Evolutionary conservation across 768 basidiomycete species (phyloP).

Genomic region (Amanita fuliginea): DNA sequence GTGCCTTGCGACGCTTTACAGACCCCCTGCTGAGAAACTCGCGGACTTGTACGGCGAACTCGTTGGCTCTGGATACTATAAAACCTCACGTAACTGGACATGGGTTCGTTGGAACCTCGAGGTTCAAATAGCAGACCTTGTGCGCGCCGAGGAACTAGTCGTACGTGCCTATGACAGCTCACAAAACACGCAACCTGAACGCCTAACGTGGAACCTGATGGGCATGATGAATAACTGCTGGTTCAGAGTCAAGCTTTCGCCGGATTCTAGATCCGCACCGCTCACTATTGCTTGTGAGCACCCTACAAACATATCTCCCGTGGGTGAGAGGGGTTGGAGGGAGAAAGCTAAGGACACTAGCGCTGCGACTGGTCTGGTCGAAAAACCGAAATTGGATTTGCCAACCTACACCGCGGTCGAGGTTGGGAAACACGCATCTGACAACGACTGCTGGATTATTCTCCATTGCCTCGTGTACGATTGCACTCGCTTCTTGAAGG

Average conservation of each 20-base stretch:
- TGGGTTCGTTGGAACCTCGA: constrained; percentile 51
- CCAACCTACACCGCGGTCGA: not conserved
- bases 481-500: constrained; percentile 35
- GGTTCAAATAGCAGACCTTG: constrained; percentile 22
- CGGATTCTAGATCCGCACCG: not conserved
- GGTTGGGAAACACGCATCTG: not conserved
- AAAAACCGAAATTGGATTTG: not conserved
- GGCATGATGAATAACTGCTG: constrained; percentile 58
- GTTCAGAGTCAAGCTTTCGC: constrained; percentile 4
- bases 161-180: constrained; percentile 49
- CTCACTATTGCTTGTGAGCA: constrained; percentile 48
- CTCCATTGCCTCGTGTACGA: constrained; percentile 30
- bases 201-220: constrained; percentile 52
- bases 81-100: constrained; percentile 1
- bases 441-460: not conserved
- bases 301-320: constrained; percentile 20
- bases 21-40: not conserved
- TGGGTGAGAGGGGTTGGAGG: constrained; percentile 53
- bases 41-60: not conserved
- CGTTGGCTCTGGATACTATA: not conserved
- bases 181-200: constrained; percentile 35
- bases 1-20: constrained; percentile 21
- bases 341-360: constrained; percentile 31
- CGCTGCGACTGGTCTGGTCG: not conserved
- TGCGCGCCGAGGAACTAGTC: constrained; percentile 24